Evolutionary conservation across 2,329 filamentous ascomycete genomes (phyloP).

Genomic region (Ophiostoma angusticollis): DNA sequence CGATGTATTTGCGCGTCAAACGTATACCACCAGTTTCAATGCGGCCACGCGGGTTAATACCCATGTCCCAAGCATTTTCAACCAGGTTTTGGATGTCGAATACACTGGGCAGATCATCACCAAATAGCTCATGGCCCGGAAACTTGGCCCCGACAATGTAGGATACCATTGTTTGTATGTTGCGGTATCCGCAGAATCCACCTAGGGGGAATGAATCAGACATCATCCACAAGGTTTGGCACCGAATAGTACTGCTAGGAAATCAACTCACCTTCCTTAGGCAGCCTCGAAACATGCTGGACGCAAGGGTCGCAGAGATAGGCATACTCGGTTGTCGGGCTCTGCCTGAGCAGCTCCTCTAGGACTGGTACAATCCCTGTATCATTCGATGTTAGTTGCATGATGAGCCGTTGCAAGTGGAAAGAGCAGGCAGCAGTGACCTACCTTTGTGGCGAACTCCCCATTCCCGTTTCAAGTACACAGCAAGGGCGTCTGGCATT

Average conservation of each 20-base stretch:
- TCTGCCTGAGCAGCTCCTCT: conserved; percentile 50
- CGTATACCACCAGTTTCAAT: conserved; percentile 75
- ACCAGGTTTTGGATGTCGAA: conserved; percentile 77
- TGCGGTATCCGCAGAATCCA: conserved; percentile 89
- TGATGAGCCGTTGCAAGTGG: too few species aligned
- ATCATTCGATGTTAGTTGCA: not conserved
- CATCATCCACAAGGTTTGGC: not conserved
- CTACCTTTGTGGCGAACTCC: conserved; percentile 41
- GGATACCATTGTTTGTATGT: conserved; percentile 82
- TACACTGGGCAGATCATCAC: conserved; percentile 55
- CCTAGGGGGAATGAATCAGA: conserved; percentile 27
- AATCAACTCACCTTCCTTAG: conserved; percentile 57
- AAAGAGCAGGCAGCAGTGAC: too few species aligned
- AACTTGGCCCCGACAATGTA: conserved; percentile 52
- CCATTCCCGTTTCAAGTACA: conserved; percentile 46
- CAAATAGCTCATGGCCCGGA: conserved; percentile 47
- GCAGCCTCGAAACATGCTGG: conserved; percentile 69
- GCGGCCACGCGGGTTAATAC: conserved; percentile 62
- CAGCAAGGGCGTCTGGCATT: conserved; percentile 59
- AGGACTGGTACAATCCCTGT: conserved; percentile 49
- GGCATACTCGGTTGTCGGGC: conserved; percentile 50
- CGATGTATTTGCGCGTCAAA: conserved; percentile 90
- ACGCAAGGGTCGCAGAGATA: conserved; percentile 70
- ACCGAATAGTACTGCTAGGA: too few species aligned
- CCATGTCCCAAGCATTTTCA: conserved; percentile 76